Percentiles rank a stretch among this genome's conserved stretches.
Evolutionary conservation across 768 basidiomycete genomes (phyloP).

Genomic region (Amanita rubescens): DNA sequence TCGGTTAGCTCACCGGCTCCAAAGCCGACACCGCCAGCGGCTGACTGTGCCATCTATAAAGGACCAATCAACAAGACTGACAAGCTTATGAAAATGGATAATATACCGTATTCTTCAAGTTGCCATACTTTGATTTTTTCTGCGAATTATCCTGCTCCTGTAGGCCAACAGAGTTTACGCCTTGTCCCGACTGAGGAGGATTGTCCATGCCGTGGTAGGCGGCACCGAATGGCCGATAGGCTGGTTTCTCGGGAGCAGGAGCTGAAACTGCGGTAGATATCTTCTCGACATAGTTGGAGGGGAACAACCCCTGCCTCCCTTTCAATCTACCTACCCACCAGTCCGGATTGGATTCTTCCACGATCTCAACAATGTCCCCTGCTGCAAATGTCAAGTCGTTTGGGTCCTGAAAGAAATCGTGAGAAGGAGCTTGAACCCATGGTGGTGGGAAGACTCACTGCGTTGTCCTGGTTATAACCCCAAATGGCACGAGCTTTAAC

Average conservation of each 20-base stretch:
- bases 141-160: conserved; percentile 33
- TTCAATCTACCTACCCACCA: conserved; percentile 78
- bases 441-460: conserved; percentile 25
- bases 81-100: background rate
- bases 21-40: conserved; percentile 68
- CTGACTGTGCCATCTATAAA: conserved; percentile 47
- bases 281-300: conserved; percentile 67
- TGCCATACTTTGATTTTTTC: conserved; percentile 56
- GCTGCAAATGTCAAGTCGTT: conserved; percentile 73
- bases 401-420: conserved; percentile 41
- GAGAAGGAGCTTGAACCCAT: conserved; percentile 4
- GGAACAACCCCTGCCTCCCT: conserved; percentile 69
- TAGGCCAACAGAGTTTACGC: conserved; percentile 35
- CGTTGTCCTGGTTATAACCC: conserved; percentile 57
- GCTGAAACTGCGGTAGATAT: conserved; percentile 23
- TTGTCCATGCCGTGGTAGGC: conserved; percentile 32
- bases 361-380: conserved; percentile 73
- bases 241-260: conserved; percentile 19
- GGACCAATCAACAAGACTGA: background rate
- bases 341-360: conserved; percentile 74
- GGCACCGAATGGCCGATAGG: conserved; percentile 39
- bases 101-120: conserved; percentile 50
- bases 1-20: conserved; percentile 50
- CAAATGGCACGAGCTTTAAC: conserved; percentile 51
- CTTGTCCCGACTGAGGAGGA: conserved; percentile 29